Evolutionary conservation across 768 basidiomycete genomes (phyloP).

Genomic region (Epithele typhae): DNA sequence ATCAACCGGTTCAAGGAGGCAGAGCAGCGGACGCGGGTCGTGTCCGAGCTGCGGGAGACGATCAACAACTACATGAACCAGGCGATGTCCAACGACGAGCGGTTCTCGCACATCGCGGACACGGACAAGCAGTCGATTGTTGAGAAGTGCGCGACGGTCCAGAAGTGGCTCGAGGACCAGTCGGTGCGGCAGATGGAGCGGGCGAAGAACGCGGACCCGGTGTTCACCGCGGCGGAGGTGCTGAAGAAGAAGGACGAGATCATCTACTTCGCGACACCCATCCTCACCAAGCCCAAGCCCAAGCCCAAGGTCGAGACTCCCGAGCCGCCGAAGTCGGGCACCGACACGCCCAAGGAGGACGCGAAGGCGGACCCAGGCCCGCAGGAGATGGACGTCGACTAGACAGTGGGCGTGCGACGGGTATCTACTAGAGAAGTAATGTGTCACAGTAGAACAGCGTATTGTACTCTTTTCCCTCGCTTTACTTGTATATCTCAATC

Average conservation of each 20-base stretch:
- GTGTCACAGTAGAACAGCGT: conserved; percentile 16
- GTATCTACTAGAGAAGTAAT: conserved; percentile 18
- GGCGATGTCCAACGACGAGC: conserved; percentile 81
- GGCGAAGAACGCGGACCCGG: conserved; percentile 84
- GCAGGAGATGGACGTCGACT: conserved; percentile 84
- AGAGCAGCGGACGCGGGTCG: conserved; percentile 74
- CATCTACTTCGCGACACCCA: conserved; percentile 84
- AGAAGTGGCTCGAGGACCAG: conserved; percentile 97
- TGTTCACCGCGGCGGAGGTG: conserved; percentile 78
- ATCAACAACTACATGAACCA: conserved; percentile 82
- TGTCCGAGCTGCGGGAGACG: conserved; percentile 77
- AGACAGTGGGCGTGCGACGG: conserved; percentile 22
- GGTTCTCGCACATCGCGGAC: conserved; percentile 84
- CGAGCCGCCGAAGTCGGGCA: conserved; percentile 68
- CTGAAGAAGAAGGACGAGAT: conserved; percentile 90
- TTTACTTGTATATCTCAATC: too few relatives aligned
- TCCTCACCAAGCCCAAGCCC: conserved; percentile 90
- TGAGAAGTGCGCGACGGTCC: conserved; percentile 84
- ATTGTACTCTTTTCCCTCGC: conserved; percentile 13
- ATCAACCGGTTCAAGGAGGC: conserved; percentile 75
- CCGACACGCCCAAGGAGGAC: conserved; percentile 41
- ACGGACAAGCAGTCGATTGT: conserved; percentile 83
- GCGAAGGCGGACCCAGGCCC: conserved; percentile 44
- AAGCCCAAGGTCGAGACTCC: conserved; percentile 55
- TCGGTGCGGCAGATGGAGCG: conserved; percentile 82